Evolutionary conservation across 2,329 filamentous ascomycete genomes (phyloP).

Genomic region (Xylaria sp.): DNA sequence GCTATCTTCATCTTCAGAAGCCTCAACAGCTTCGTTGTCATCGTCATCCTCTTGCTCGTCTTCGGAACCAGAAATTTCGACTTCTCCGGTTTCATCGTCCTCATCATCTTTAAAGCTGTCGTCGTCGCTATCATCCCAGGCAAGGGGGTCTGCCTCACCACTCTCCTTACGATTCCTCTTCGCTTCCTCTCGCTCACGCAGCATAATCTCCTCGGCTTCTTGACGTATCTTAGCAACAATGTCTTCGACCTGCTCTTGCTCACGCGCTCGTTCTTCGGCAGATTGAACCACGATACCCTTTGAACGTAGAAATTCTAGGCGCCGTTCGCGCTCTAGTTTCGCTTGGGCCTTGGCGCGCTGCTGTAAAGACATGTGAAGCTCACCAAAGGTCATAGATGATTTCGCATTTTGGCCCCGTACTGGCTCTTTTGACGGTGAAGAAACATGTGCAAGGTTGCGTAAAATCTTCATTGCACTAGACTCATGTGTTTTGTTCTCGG

Average conservation of each 20-base stretch:
- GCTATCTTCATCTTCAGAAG: constrained; percentile 41
- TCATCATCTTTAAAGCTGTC: constrained; percentile 52
- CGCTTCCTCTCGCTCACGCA: constrained; percentile 77
- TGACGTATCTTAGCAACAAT: constrained; percentile 84
- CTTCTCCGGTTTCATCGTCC: constrained; percentile 56
- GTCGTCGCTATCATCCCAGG: constrained; percentile 67
- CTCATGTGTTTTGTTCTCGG: constrained; percentile 70
- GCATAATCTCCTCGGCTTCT: constrained; percentile 82
- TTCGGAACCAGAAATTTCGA: constrained; percentile 50
- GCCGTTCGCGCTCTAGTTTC: constrained; percentile 77
- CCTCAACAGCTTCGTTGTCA: constrained; percentile 46
- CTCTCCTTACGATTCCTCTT: constrained; percentile 69
- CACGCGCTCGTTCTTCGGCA: constrained; percentile 83
- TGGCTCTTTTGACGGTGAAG: constrained; percentile 67
- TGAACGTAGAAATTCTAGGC: constrained; percentile 78
- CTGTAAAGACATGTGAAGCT: constrained; percentile 75
- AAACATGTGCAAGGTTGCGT: constrained; percentile 78
- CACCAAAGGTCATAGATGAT: constrained; percentile 71
- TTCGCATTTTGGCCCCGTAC: constrained; percentile 56
- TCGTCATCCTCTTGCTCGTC: constrained; percentile 54
- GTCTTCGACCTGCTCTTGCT: constrained; percentile 86
- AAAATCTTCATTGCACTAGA: constrained; percentile 71
- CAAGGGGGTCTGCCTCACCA: constrained; percentile 61
- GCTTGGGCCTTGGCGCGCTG: constrained; percentile 83
- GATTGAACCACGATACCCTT: constrained; percentile 86